Evolutionary conservation across 495 filamentous ascomycete genomes (phyloP), one percentile per base, ranked within the genome.

Genomic region (Penicillium antarcticum): DNA sequence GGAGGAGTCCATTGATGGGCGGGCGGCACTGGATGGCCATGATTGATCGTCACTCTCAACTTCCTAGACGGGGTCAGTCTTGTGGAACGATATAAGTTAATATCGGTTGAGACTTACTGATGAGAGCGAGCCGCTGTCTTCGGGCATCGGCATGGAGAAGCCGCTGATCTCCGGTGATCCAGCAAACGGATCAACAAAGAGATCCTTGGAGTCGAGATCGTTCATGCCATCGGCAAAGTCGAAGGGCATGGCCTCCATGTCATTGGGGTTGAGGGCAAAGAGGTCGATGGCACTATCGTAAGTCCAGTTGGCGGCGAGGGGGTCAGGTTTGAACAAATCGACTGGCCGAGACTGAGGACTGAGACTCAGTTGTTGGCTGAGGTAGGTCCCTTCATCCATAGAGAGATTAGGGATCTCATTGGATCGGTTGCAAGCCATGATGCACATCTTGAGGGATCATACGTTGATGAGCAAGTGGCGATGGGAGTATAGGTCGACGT

Each of bases 1-100:
- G 46, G 44, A 42, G 37, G 57, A 51, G 50, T 63, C 51, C 36
- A 63, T 33, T 11, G 66, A 63, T 13, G 55, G 63, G 42, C 58
- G 61, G 33, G 53, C 52, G 35, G 56, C 62, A 3, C 54, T 61
- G 8, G 68, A 64, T 4, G 58, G 62, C 67, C 66, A 72, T 5
- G 68, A 53, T 37, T 71, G 72, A 47, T 75, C 72, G 50, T 75
- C 72, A 57, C 72, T 75, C 53, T 75, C 70, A 16, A 69, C 51
- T 11, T 73, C 71, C 72, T 72, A 6, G 0, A 42, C 2, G 2
- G 11, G 19, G 14, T 45, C 34, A 52, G 46, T 12, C n/a, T 52
- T 21, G 7, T 19, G 23, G 6, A 23, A 37, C 12, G 10, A 35
- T 18, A 57, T 61, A 53, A 35, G 41, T 23, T 21, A 13, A 18